phyloP scores from a whole-genome alignment of 805 yeast genomes.

The Torulaspora quercuum region DNA sequence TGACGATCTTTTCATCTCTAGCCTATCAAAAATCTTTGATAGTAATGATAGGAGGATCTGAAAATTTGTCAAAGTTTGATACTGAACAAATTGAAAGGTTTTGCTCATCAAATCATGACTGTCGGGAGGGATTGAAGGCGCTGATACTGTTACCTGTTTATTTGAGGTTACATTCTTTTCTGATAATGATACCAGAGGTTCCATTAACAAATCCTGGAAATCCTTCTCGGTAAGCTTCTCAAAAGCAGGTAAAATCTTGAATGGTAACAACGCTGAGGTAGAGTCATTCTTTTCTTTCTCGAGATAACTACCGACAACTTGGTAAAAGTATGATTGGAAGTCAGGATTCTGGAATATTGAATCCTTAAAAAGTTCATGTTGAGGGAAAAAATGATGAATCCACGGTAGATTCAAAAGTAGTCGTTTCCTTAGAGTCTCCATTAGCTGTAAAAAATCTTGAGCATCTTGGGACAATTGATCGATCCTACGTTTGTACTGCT shows the following conservation, averaged over 20 bases:
- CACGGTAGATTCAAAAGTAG: constrained; percentile 31
- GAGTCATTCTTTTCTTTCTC: constrained; percentile 1
- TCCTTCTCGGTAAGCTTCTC: constrained; percentile 8
- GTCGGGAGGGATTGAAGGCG: not conserved
- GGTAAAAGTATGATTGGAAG: constrained; percentile 26
- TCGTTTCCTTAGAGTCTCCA: constrained; percentile 24
- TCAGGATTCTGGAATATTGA: constrained; percentile 26
- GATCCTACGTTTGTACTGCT: constrained; percentile 20
- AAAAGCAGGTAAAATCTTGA: constrained; percentile 17
- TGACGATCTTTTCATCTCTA: constrained; percentile 31
- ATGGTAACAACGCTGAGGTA: constrained; percentile 7
- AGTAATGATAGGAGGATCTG: constrained; percentile 25
- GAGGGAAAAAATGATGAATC: constrained; percentile 30
- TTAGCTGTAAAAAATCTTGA: constrained; percentile 21
- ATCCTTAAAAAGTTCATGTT: constrained; percentile 31
- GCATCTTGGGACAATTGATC: constrained; percentile 18
- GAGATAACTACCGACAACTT: constrained; percentile 5
- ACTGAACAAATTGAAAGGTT: constrained; percentile 28
- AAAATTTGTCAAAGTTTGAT: constrained; percentile 30
- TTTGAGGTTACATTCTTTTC: not conserved
- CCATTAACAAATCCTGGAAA: constrained; percentile 16
- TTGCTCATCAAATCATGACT: constrained; percentile 13
- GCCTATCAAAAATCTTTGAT: constrained; percentile 29
- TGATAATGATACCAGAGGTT: constrained; percentile 11
- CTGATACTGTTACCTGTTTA: not conserved